Percentiles rank a stretch among this genome's conserved stretches.
phyloP scores from a whole-genome alignment of 2,329 filamentous ascomycete species.

The Penicillium sp. region DNA sequence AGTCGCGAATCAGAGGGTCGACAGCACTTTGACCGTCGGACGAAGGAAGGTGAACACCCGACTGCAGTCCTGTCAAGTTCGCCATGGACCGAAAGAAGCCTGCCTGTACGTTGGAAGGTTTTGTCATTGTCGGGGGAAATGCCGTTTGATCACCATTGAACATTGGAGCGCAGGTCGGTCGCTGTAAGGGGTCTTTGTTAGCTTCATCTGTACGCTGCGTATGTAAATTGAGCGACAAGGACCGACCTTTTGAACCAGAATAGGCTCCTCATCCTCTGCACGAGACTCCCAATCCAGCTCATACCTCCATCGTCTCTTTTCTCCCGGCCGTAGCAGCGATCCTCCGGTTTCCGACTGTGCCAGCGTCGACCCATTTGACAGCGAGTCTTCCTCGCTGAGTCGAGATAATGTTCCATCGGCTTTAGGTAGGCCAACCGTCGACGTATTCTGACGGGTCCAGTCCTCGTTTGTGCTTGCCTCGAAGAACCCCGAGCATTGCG shows the following conservation, averaged over 20 bases:
- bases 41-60: slow-evolving; percentile 47
- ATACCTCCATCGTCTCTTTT: slow-evolving; percentile 71
- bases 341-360: slow-evolving; percentile 37
- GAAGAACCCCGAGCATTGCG: slow-evolving; percentile 90
- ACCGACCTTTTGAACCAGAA: slow-evolving; percentile 73
- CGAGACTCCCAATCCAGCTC: slow-evolving; percentile 72
- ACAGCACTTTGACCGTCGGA: slow-evolving; percentile 54
- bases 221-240: not conserved
- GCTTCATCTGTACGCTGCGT: slow-evolving; percentile 5
- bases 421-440: slow-evolving; percentile 43
- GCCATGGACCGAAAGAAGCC: slow-evolving; percentile 85
- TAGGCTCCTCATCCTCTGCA: slow-evolving; percentile 70
- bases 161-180: slow-evolving; percentile 45
- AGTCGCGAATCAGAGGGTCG: slow-evolving; percentile 77
- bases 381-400: slow-evolving; percentile 34
- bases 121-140: slow-evolving; percentile 55
- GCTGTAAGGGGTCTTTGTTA: slow-evolving; percentile 23
- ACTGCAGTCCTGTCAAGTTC: slow-evolving; percentile 60
- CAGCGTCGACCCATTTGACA: slow-evolving; percentile 36
- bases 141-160: slow-evolving; percentile 50
- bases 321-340: slow-evolving; percentile 36
- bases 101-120: slow-evolving; percentile 56
- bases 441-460: slow-evolving; percentile 53
- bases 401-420: slow-evolving; percentile 34
- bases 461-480: slow-evolving; percentile 71